A percentile compares a stretch with the other conserved stretches of the same genome.
phyloP scores from a whole-genome alignment of 176 grass and related monocot species.

The Oryza nivara region DNA sequence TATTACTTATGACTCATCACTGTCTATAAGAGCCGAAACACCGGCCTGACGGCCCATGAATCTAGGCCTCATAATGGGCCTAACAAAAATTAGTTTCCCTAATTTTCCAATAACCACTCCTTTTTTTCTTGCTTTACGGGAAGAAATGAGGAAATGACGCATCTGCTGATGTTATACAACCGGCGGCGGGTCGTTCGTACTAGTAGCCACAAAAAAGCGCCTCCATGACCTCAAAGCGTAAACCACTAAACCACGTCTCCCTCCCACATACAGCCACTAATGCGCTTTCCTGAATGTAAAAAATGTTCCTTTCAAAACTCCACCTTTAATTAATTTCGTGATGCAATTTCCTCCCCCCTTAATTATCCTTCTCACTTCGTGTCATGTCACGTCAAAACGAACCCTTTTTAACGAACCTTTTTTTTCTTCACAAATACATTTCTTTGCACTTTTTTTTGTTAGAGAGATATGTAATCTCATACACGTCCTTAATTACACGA shows the following conservation, averaged over 20 bases:
- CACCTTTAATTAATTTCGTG: conserved; percentile 14
- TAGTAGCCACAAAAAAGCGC: neutral
- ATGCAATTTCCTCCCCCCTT: neutral
- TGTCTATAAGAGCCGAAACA: neutral
- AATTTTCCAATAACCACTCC: neutral
- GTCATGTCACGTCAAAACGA: conserved; percentile 40
- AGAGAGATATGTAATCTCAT: conserved; percentile 11
- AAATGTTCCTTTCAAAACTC: conserved; percentile 24
- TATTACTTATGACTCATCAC: no score
- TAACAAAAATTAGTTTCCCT: neutral
- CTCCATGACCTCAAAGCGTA: neutral
- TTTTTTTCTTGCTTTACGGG: neutral
- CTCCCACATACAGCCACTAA: neutral
- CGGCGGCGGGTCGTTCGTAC: conserved; percentile 3
- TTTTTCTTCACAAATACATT: neutral
- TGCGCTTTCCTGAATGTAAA: neutral
- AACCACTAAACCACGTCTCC: neutral
- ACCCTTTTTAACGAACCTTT: neutral
- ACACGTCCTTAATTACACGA: neutral
- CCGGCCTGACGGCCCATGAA: neutral
- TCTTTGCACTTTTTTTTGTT: neutral
- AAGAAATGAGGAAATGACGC: conserved; percentile 42
- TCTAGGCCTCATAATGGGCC: neutral
- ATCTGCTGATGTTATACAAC: conserved; percentile 46
- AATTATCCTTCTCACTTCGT: neutral